Conservation (phyloP, 345 rosid species). For the Hypericum perforatum region DNA sequence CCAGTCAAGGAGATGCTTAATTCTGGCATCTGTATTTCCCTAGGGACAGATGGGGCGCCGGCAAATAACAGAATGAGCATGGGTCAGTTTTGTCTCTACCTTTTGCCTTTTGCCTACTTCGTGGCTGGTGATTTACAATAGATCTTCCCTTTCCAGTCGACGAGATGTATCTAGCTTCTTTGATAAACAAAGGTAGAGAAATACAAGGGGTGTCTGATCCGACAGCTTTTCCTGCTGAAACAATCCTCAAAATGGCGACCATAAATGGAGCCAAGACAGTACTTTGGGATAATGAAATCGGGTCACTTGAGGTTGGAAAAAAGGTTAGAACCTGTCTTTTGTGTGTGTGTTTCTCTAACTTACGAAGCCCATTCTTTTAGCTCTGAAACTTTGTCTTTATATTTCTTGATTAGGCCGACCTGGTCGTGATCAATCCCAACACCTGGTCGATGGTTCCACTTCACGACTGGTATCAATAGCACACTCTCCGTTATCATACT, state of each 20-base stretch:
- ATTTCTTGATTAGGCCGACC: slow-evolving; percentile 41
- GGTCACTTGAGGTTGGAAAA: slow-evolving; percentile 57
- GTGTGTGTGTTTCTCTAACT: background rate
- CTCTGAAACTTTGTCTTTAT: slow-evolving; percentile 6
- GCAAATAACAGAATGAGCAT: slow-evolving; percentile 79
- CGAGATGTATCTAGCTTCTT: slow-evolving; percentile 64
- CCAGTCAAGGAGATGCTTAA: slow-evolving; percentile 53
- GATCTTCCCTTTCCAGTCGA: slow-evolving; percentile 35
- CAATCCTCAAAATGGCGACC: slow-evolving; percentile 48
- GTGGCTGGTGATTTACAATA: background rate
- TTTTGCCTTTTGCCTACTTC: background rate
- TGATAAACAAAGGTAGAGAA: slow-evolving; percentile 55
- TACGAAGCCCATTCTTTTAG: slow-evolving; percentile 1
- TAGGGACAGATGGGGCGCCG: slow-evolving; percentile 83
- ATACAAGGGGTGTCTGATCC: slow-evolving; percentile 49
- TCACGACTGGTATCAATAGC: slow-evolving; percentile 43
- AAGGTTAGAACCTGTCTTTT: slow-evolving; percentile 32
- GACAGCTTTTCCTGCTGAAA: slow-evolving; percentile 58
- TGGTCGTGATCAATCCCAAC: slow-evolving; percentile 43
- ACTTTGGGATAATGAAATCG: slow-evolving; percentile 64
- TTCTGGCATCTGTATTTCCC: slow-evolving; percentile 51
- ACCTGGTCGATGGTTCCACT: slow-evolving; percentile 57
- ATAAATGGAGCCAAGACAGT: slow-evolving; percentile 60
- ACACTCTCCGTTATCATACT: background rate
- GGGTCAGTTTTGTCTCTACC: slow-evolving; percentile 26